Conservation (phyloP, 768 basidiomycete genomes). For the Calocera viscosa region DNA sequence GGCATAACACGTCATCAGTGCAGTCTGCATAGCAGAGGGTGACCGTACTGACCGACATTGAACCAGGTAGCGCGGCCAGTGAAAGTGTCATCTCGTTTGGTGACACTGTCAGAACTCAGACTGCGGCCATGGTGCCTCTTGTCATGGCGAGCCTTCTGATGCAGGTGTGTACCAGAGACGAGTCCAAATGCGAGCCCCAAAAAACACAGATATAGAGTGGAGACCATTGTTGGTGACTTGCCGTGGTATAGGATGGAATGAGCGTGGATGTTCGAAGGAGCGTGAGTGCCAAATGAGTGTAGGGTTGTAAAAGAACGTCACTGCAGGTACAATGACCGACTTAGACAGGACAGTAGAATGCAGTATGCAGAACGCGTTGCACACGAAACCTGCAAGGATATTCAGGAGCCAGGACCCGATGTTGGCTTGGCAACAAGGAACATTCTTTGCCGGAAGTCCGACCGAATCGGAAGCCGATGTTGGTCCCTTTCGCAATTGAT, state of each 20-base stretch:
- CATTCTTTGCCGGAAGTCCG: background rate
- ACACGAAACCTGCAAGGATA: background rate
- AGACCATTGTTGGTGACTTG: background rate
- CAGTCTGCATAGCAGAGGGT: background rate
- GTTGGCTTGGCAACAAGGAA: constrained; percentile 1
- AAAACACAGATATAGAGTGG: background rate
- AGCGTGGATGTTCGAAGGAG: background rate
- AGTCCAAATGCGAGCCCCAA: background rate
- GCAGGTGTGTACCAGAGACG: background rate
- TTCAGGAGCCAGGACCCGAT: background rate
- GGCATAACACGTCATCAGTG: constrained; percentile 24
- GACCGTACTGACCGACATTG: constrained; percentile 38
- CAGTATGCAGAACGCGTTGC: background rate
- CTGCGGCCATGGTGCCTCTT: background rate
- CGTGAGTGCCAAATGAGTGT: background rate
- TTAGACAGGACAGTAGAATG: background rate
- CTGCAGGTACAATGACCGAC: background rate
- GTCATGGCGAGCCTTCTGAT: background rate
- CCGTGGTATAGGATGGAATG: background rate
- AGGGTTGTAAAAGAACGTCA: background rate
- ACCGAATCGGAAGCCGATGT: background rate
- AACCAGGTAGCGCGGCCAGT: constrained; percentile 41
- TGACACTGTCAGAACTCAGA: background rate
- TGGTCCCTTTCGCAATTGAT: background rate
- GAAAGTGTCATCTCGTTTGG: background rate